Base-by-base conservation (phyloP, 176 grass and related monocot species). In the Hordeum marinum region DNA sequence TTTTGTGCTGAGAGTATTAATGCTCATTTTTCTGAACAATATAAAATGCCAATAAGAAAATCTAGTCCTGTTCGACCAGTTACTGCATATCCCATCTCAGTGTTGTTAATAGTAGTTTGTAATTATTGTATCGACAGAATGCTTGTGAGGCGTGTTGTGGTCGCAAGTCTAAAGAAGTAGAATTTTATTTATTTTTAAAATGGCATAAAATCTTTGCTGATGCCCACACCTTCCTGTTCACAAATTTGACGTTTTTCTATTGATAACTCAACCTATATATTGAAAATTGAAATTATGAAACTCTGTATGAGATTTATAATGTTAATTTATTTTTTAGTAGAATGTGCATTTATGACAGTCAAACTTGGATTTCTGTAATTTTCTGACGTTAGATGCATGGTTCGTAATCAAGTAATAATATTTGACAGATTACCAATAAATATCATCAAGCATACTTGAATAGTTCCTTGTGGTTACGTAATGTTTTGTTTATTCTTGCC, bases 121-220 rank as follows among this genome's bases (percentile, higher is more conserved):
- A 74, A 75, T 17, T 72, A 59, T 32, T 37, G 9, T 58, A 72
- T 36, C 14, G 3, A 69, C 50, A 65, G 45, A 48, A 65, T 18
- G 11, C 67, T 84, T 83, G 71, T 84, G 76, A 64, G 69, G 54
- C 11, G 15, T 75, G 62, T 88, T 88, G 45, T 81, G 72, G 62
- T 80, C 81, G 39, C 75, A 80, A 57, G 41, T 88, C 31, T 42
- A 75, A 88, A 79, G 55, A 59, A 84, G 32, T 84, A 81, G 40
- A 73, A 73, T 88, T 68, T 3, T 77, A 63, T 54, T 10, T 81
- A 63, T 77, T 83, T 70, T 70, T 46, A 25, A 25, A 43, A 83
- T 80, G 81, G 67, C 74, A 73, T 63, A 66, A 40, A 37, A 87
- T 74, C 25, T 61, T 76, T 75, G 11, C 62, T 59, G 43, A 31